Evolutionary conservation across 2,329 filamentous ascomycete genomes (phyloP).

Genomic region (Fusarium denticulatum): DNA sequence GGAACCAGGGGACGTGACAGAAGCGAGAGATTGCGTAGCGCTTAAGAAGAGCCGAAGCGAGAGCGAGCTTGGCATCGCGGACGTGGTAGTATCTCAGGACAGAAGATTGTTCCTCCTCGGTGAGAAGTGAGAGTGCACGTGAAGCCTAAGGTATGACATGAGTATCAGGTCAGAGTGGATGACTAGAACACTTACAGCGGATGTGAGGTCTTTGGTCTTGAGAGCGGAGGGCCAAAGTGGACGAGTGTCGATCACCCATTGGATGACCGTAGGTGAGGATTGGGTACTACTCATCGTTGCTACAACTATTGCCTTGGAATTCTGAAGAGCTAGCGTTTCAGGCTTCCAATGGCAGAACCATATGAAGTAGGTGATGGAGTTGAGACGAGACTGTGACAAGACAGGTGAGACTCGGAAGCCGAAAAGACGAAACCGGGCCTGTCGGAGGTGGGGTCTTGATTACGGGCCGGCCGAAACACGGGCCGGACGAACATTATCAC

Average conservation of each 20-base stretch:
- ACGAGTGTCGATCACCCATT: slow-evolving; percentile 72
- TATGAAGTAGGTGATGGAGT: not conserved
- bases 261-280: slow-evolving; percentile 55
- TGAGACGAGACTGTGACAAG: slow-evolving; percentile 9
- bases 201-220: slow-evolving; percentile 59
- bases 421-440: slow-evolving; percentile 28
- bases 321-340: not conserved
- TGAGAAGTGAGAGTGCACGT: slow-evolving; percentile 63
- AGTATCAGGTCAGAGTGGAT: not conserved
- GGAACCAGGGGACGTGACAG: slow-evolving; percentile 68
- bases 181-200: slow-evolving; percentile 51
- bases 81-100: slow-evolving; percentile 72
- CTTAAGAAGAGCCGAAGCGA: slow-evolving; percentile 79
- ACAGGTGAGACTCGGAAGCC: slow-evolving; percentile 34
- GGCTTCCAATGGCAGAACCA: not conserved
- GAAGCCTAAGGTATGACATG: slow-evolving; percentile 55
- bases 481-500: slow-evolving; percentile 9
- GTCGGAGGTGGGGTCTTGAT: slow-evolving; percentile 30
- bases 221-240: slow-evolving; percentile 63
- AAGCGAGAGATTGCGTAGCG: slow-evolving; percentile 72
- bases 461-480: slow-evolving; percentile 25
- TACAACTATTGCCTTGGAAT: not conserved
- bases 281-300: slow-evolving; percentile 23
- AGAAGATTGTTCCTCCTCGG: slow-evolving; percentile 63
- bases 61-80: slow-evolving; percentile 77